Percentiles rank a stretch among this genome's conserved stretches.
Evolutionary conservation across 192 early-diverging fungal species (phyloP).

Genomic region (Mortierella claussenii): DNA sequence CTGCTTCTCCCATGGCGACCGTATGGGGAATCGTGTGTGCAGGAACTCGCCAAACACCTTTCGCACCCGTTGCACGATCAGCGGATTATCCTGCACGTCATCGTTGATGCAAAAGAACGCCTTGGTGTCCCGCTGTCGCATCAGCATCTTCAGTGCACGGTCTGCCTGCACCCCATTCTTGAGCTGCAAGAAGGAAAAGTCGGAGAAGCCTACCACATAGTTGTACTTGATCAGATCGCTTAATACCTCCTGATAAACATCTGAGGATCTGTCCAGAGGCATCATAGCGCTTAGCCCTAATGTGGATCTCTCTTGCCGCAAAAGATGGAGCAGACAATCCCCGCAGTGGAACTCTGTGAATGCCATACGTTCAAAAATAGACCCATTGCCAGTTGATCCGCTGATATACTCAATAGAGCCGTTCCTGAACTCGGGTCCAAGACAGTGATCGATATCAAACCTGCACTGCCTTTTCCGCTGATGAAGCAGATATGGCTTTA

Average conservation of each 20-base stretch:
- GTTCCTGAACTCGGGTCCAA: conserved; percentile 38
- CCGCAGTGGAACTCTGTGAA: conserved; percentile 50
- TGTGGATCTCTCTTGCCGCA: not conserved
- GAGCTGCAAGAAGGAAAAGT: conserved; percentile 21
- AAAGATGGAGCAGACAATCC: conserved; percentile 44
- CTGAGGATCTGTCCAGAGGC: conserved; percentile 12
- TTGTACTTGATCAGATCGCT: conserved; percentile 35
- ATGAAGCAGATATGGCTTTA: not conserved
- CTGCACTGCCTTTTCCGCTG: conserved; percentile 2
- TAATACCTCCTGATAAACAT: conserved; percentile 4
- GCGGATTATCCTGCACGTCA: conserved; percentile 22
- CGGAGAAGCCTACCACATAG: conserved; percentile 28
- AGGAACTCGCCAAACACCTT: conserved; percentile 11
- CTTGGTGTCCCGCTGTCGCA: not conserved
- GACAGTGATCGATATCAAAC: conserved; percentile 37
- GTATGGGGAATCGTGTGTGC: conserved; percentile 10
- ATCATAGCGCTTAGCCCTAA: conserved; percentile 7
- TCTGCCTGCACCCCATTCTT: conserved; percentile 2
- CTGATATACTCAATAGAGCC: not conserved
- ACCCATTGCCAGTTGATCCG: conserved; percentile 3
- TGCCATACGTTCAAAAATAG: conserved; percentile 39
- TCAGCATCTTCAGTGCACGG: not conserved
- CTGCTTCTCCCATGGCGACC: conserved; percentile 27
- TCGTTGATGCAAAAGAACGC: conserved; percentile 47
- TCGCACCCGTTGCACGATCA: conserved; percentile 13